Percentiles rank a stretch among this genome's conserved stretches.
phyloP scores from a whole-genome alignment of 2,329 filamentous ascomycete species.

The Pleoardoris graminearum region DNA sequence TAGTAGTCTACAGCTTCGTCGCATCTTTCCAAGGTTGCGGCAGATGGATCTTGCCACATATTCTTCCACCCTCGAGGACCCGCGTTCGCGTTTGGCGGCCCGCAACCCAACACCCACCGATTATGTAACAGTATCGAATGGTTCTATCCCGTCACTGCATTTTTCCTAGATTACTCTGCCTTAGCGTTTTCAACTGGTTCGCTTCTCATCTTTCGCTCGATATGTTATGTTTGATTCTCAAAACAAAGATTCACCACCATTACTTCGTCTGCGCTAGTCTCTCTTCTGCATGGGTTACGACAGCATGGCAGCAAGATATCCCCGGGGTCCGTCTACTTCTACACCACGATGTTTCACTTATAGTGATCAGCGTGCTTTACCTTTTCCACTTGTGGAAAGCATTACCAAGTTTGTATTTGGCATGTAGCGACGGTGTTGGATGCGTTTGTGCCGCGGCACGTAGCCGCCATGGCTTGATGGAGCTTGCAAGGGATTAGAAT shows the following conservation, averaged over 20 bases:
- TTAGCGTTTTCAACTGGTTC: constrained; percentile 7
- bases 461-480: constrained; percentile 10
- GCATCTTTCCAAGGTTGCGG: not conserved
- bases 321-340: constrained; percentile 3
- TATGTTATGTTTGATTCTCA: constrained; percentile 1
- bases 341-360: not conserved
- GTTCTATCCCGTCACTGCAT: constrained; percentile 19
- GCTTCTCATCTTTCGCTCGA: constrained; percentile 15
- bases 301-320: constrained; percentile 17
- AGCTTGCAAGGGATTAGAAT: constrained; percentile 13
- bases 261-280: constrained; percentile 10
- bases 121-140: constrained; percentile 18
- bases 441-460: constrained; percentile 3
- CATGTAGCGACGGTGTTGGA: constrained; percentile 14
- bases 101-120: not conserved
- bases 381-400: not conserved
- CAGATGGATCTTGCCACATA: not conserved
- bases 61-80: no score
- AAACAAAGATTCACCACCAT: constrained; percentile 5
- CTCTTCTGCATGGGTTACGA: constrained; percentile 19
- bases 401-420: not conserved
- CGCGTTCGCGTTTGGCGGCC: not conserved
- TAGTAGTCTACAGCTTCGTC: constrained; percentile 9
- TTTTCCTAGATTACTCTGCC: constrained; percentile 15
- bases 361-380: constrained; percentile 5